A percentile compares a stretch with the other conserved stretches of the same genome.
These are phyloP conservation scores for Myotisia sp. DNA, from an alignment of 2,329 filamentous ascomycete species.

Conservation along the genomic window DNA sequence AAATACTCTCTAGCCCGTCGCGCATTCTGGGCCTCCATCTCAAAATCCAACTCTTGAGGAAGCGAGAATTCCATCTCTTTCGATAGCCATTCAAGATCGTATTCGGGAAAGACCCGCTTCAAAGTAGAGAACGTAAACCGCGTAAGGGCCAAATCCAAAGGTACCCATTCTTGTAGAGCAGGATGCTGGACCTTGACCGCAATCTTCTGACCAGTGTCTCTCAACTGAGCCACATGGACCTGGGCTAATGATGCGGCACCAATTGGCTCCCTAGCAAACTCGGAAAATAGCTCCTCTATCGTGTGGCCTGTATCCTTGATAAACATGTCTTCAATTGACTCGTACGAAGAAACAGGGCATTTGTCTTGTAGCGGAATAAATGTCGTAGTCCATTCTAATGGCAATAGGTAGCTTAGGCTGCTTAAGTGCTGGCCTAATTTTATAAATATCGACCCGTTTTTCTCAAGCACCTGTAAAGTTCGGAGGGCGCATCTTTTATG, in stretches of 20 bases:
- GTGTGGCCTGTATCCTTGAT: constrained; percentile 63
- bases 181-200: constrained; percentile 97
- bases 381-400: constrained; percentile 82
- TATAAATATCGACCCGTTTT: constrained; percentile 96
- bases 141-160: constrained; percentile 73
- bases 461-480: constrained; percentile 74
- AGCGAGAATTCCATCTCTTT: constrained; percentile 84
- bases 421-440: constrained; percentile 94
- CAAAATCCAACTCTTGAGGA: constrained; percentile 83
- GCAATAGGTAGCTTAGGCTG: constrained; percentile 88
- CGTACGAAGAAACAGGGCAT: constrained; percentile 80
- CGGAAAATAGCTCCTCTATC: constrained; percentile 70
- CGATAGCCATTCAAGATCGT: constrained; percentile 91
- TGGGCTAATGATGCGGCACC: constrained; percentile 90
- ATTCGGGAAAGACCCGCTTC: constrained; percentile 90
- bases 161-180: constrained; percentile 73
- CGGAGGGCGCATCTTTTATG: constrained; percentile 86
- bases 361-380: constrained; percentile 93
- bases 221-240: constrained; percentile 76
- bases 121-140: constrained; percentile 77
- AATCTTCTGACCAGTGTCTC: constrained; percentile 68
- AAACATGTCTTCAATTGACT: constrained; percentile 80
- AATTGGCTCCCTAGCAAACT: constrained; percentile 67
- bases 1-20: constrained; percentile 69
- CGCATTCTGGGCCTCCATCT: constrained; percentile 73